phyloP scores from a whole-genome alignment of 495 filamentous ascomycete species.

The Neurospora sp. region DNA sequence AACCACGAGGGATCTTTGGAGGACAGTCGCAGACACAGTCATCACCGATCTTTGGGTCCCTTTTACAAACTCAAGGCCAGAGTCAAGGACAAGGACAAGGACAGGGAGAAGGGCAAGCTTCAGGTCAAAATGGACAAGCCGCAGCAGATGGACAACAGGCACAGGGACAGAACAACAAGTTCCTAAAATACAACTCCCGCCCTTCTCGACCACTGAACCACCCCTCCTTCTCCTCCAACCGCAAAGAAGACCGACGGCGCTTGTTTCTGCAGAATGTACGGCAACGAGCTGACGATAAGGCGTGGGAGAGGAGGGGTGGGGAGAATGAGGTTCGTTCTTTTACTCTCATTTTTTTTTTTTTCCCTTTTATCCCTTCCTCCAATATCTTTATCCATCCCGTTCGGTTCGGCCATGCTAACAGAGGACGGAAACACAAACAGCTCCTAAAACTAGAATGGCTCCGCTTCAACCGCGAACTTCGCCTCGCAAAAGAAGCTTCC shows the following conservation, averaged over 20 bases:
- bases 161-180: slow-evolving; percentile 13
- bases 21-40: slow-evolving; percentile 9
- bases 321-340: slow-evolving; percentile 60
- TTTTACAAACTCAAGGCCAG: neutral
- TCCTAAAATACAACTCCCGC: neutral
- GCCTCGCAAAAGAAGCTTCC: slow-evolving; percentile 32
- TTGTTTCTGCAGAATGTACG: slow-evolving; percentile 73
- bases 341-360: neutral
- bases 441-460: slow-evolving; percentile 39
- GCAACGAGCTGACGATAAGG: slow-evolving; percentile 54
- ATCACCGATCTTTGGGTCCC: slow-evolving; percentile 4
- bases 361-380: neutral
- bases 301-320: slow-evolving; percentile 55
- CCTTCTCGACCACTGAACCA: neutral
- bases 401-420: slow-evolving; percentile 6
- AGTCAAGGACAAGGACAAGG: neutral
- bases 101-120: slow-evolving; percentile 8
- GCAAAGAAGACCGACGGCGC: slow-evolving; percentile 41
- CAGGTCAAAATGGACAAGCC: slow-evolving; percentile 10
- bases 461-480: slow-evolving; percentile 28
- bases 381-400: neutral
- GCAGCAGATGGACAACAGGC: slow-evolving; percentile 14
- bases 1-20: neutral
- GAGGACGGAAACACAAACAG: slow-evolving; percentile 12
- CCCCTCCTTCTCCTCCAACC: neutral